Conservation (phyloP, 1,284 basidiomycete genomes). For the Ceratobasidium theobromae region DNA sequence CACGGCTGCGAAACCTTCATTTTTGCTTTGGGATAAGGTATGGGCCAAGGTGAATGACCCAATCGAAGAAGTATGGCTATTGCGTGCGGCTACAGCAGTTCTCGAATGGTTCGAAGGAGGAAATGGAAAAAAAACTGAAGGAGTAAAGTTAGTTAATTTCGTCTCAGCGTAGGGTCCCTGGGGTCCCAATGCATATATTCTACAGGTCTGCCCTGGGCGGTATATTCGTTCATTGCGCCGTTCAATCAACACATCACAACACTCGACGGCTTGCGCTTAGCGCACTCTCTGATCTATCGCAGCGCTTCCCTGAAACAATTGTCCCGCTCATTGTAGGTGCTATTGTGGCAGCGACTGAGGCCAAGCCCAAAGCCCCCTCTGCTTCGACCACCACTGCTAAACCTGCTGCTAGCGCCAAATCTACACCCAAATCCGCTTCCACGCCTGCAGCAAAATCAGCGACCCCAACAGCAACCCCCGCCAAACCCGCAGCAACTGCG, state of each 20-base stretch:
- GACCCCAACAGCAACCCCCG: constrained; percentile 18
- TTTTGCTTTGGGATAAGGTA: constrained; percentile 83
- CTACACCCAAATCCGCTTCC: neutral
- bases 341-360: neutral
- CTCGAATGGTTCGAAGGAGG: constrained; percentile 51
- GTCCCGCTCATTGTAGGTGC: constrained; percentile 5
- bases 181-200: constrained; percentile 34
- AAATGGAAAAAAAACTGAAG: constrained; percentile 59
- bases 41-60: constrained; percentile 68
- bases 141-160: constrained; percentile 54
- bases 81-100: constrained; percentile 63
- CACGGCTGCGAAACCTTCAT: constrained; percentile 69
- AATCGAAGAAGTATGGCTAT: constrained; percentile 77
- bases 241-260: constrained; percentile 1
- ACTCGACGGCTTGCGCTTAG: constrained; percentile 13
- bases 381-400: neutral
- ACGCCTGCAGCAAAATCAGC: constrained; percentile 4
- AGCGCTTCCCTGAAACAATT: neutral
- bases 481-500: constrained; percentile 32
- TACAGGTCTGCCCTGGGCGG: constrained; percentile 6
- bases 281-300: neutral
- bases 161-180: neutral
- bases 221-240: constrained; percentile 23
- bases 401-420: constrained; percentile 2
- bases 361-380: neutral